Percentiles rank a stretch among this genome's conserved stretches.
Conservation (phyloP, 352 stramenopile genomes). For the Globisporangium nagaii region DNA sequence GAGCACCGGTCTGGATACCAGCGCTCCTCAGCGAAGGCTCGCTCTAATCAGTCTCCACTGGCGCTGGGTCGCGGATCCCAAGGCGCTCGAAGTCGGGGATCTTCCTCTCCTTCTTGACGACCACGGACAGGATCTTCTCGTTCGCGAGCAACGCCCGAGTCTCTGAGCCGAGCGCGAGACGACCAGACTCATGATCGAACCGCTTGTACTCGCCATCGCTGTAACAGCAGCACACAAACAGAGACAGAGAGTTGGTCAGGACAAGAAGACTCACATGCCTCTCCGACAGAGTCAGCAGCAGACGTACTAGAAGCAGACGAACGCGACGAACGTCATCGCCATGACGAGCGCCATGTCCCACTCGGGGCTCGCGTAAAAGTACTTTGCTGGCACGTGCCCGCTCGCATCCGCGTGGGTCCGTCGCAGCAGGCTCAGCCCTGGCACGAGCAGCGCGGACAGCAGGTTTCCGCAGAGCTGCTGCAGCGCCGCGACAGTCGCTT, state of each 20-base stretch:
- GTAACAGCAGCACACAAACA: neutral
- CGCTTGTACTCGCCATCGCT: slow-evolving; percentile 31
- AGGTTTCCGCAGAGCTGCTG: slow-evolving; percentile 76
- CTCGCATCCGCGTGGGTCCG: slow-evolving; percentile 24
- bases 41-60: neutral
- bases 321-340: slow-evolving; percentile 30
- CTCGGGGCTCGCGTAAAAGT: slow-evolving; percentile 48
- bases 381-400: slow-evolving; percentile 21
- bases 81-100: too few relatives aligned
- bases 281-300: too few relatives aligned
- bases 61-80: neutral
- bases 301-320: slow-evolving; percentile 25
- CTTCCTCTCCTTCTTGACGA: neutral
- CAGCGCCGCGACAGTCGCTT: slow-evolving; percentile 62
- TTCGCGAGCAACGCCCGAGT: too few relatives aligned
- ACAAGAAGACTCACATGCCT: too few relatives aligned
- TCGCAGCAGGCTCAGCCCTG: slow-evolving; percentile 37
- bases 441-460: slow-evolving; percentile 55
- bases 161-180: too few relatives aligned
- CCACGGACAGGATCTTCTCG: neutral
- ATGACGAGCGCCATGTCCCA: slow-evolving; percentile 44
- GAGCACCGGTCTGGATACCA: too few relatives aligned
- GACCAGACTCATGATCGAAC: slow-evolving; percentile 12
- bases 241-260: neutral
- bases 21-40: neutral